Evolutionary conservation across 495 filamentous ascomycete species (phyloP).

Genomic region (Thermochaetoides thermophila): DNA sequence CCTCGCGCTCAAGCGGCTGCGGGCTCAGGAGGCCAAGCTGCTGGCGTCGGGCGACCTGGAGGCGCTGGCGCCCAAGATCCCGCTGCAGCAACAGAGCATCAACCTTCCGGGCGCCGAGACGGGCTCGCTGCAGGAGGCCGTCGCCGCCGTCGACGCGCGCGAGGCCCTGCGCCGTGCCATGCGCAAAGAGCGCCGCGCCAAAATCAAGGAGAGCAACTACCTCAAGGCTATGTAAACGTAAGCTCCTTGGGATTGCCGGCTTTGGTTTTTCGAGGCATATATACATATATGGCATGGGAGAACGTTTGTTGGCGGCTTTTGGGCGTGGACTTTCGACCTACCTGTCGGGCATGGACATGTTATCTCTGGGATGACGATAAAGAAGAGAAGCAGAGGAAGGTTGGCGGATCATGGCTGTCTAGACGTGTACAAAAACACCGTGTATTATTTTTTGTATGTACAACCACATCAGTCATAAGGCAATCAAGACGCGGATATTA

Average conservation of each 20-base stretch:
- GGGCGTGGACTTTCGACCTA: background rate
- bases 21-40: slow-evolving; percentile 46
- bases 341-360: background rate
- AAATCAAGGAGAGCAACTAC: slow-evolving; percentile 90
- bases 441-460: slow-evolving; percentile 8
- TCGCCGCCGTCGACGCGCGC: slow-evolving; percentile 41
- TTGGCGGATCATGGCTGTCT: background rate
- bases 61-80: slow-evolving; percentile 54
- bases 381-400: background rate
- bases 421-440: slow-evolving; percentile 5
- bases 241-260: too few species aligned
- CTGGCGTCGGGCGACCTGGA: slow-evolving; percentile 49
- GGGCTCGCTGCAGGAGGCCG: slow-evolving; percentile 39
- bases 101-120: slow-evolving; percentile 59
- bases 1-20: slow-evolving; percentile 49
- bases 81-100: slow-evolving; percentile 67
- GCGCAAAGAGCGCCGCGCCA: slow-evolving; percentile 56
- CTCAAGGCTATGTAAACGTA: slow-evolving; percentile 63
- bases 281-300: background rate
- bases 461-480: slow-evolving; percentile 2
- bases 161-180: slow-evolving; percentile 53
- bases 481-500: too few species aligned
- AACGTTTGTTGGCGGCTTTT: background rate
- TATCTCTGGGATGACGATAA: background rate
- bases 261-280: too few species aligned